phyloP scores from a whole-genome alignment of 345 rosid genomes.

The Gossypioides kirkii region DNA sequence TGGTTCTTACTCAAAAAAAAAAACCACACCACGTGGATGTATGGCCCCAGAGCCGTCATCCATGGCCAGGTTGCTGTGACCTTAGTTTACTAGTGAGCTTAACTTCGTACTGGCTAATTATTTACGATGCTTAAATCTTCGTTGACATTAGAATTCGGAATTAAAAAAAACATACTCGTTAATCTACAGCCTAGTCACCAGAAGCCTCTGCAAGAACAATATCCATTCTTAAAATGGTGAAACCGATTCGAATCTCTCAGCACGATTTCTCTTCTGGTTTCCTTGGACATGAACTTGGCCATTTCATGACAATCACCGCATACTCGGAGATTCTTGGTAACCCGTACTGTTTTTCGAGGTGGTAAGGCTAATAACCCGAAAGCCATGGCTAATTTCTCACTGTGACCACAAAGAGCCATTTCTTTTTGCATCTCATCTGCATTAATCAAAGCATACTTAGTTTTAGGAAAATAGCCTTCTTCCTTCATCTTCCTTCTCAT shows the following conservation, averaged over 20 bases:
- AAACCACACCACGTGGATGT: constrained; percentile 26
- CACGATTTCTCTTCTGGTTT: constrained; percentile 48
- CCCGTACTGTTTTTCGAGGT: constrained; percentile 48
- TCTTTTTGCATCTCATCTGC: constrained; percentile 65
- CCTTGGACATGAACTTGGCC: constrained; percentile 66
- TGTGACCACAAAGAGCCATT: constrained; percentile 64
- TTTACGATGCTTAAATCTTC: no score
- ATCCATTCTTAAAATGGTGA: constrained; percentile 60
- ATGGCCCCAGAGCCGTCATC: background rate
- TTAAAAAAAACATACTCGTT: no score
- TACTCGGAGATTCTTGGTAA: constrained; percentile 63
- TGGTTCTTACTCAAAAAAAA: background rate
- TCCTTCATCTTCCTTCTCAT: constrained; percentile 50
- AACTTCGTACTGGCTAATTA: no score
- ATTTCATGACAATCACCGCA: constrained; percentile 70
- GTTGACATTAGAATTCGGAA: no score
- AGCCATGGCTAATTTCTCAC: constrained; percentile 68
- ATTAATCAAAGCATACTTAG: constrained; percentile 52
- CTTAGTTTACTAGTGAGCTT: background rate
- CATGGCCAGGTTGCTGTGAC: background rate
- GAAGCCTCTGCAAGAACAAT: constrained; percentile 73
- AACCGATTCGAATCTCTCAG: constrained; percentile 66
- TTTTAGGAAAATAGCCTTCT: constrained; percentile 41
- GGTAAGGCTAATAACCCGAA: constrained; percentile 52
- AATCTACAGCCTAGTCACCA: constrained; percentile 36